Evolutionary conservation across 768 basidiomycete species (phyloP), one percentile per base, ranked within the genome.

Genomic region (Termitomyces sp.): DNA sequence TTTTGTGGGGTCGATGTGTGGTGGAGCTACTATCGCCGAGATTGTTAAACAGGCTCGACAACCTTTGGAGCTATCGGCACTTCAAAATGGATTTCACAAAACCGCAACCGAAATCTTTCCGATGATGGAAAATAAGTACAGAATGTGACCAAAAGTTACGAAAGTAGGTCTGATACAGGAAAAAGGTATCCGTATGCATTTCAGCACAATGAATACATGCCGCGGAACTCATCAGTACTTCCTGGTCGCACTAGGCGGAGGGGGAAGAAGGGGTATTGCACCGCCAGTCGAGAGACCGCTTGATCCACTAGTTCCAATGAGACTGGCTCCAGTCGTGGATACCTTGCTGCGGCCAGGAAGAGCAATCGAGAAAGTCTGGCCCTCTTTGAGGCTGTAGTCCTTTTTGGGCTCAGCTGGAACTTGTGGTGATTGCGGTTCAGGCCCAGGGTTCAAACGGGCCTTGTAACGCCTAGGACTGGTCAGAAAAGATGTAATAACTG

Each of bases 341-440:
- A 72, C 59, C 68, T 79, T 80, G 55, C 70, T 74, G 54, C 87
- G 84, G n/a, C 94, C 93, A 7, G 94, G 95, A 58, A 97, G 92
- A 35, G 83, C 76, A 62, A 98, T 96, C 5, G 88, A 87, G 70
- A 98, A 95, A 0, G 94, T 97, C 69, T 98, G 92, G 9, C 94
- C 94, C 63, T 94, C 92, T 70, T 96, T 97, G 63, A 98, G 73
- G 40, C 89, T 90, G 71, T 94, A 97, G 64, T 98, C 94, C 71
- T 92, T 92, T 77, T 93, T 94, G 2, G 92, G 91, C 10, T 88
- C 92, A 9, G 79, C 60, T 13, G 92, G 87, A 56, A 89, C 63
- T 62, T 87, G 82, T 9, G 90, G 85, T n/a, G 89, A 87, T 7
- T 76, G 73, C 9, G 75, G 64, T 9, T 73, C 67, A 6, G 82